Evolutionary conservation across 1,139 yeast species (phyloP), one percentile per base, ranked within the genome.

Genomic region (Kodamaea plutei): DNA sequence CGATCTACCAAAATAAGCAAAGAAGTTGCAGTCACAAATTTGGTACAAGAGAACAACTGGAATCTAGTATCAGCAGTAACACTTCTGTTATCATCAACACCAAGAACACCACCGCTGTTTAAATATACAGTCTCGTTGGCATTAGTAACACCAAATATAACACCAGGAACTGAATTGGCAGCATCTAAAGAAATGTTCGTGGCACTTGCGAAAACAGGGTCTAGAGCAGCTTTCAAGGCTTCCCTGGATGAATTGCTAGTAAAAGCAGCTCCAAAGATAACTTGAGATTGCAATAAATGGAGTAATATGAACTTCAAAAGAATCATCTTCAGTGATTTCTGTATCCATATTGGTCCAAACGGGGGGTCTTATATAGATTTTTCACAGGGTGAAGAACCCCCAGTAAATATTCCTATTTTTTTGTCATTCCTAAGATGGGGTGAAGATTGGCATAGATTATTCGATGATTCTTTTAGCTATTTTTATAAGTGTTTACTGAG

Each of bases 1-100:
- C 37, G 39, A 15, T 50, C 56, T 28, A 37, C 30, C 16, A 52
- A 40, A 15, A 43, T 43, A 8, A 50, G 36, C 7, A 44, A 32
- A 5, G 52, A 52, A 35, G 49, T 45, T 13, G 42, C 33, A 2
- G 50, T 39, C 20, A 50, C 39, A 4, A 49, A 35, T 32, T 50
- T 48, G 19, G 52, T 44, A 23, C 27, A 15, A 5, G 34, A 31
- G 15, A 15, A 27, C 15, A 19, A 4, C 6, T 24, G 26, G 15
- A 28, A 21, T 10, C 13, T 21, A 14, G 30, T 15, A 15, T 29
- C 24, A 15, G n/a, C 22, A 10, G 19, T 16, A 11, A 25, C 26
- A 8, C 14, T 15, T 4, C 15, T 22, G 19, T 23, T 19, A 4
- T 12, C 13, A 8, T 24, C 27, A 12, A 24, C n/a, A 16, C 15